phyloP scores from a whole-genome alignment of 1,139 yeast species.

The Candida anutae region DNA sequence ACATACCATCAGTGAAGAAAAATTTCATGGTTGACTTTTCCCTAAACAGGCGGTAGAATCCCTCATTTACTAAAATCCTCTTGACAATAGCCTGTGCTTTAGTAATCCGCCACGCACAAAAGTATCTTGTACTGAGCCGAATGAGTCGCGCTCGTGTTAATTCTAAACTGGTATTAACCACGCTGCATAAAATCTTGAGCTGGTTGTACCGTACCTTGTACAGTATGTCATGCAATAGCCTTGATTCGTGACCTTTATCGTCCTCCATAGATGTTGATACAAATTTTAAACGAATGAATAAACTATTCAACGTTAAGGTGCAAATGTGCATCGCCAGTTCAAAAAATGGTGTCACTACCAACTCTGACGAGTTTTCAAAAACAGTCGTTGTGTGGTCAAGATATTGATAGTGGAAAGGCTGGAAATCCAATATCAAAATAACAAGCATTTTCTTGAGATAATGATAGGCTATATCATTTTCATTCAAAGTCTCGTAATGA shows the following conservation, averaged over 20 bases:
- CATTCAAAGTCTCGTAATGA: slow-evolving; percentile 28
- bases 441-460: slow-evolving; percentile 26
- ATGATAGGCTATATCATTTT: slow-evolving; percentile 21
- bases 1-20: slow-evolving; percentile 4
- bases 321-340: slow-evolving; percentile 33
- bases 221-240: slow-evolving; percentile 3
- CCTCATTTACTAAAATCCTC: slow-evolving; percentile 4
- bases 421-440: slow-evolving; percentile 24
- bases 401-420: slow-evolving; percentile 32
- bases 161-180: slow-evolving; percentile 3
- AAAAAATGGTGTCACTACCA: slow-evolving; percentile 34
- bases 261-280: slow-evolving; percentile 4
- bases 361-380: slow-evolving; percentile 20
- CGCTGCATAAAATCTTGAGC: slow-evolving; percentile 3
- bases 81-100: slow-evolving; percentile 25
- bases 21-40: background rate
- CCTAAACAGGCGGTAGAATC: slow-evolving; percentile 4
- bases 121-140: slow-evolving; percentile 30
- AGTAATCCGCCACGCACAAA: slow-evolving; percentile 45
- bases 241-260: slow-evolving; percentile 4
- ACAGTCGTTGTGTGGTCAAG: slow-evolving; percentile 22
- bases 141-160: slow-evolving; percentile 7
- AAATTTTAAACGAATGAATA: slow-evolving; percentile 16
- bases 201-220: slow-evolving; percentile 5
- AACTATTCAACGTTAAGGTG: slow-evolving; percentile 19